Percentiles rank a stretch among this genome's conserved stretches.
Conservation (phyloP, 106 monocot genomes). For the Platanthera zijinensis region DNA sequence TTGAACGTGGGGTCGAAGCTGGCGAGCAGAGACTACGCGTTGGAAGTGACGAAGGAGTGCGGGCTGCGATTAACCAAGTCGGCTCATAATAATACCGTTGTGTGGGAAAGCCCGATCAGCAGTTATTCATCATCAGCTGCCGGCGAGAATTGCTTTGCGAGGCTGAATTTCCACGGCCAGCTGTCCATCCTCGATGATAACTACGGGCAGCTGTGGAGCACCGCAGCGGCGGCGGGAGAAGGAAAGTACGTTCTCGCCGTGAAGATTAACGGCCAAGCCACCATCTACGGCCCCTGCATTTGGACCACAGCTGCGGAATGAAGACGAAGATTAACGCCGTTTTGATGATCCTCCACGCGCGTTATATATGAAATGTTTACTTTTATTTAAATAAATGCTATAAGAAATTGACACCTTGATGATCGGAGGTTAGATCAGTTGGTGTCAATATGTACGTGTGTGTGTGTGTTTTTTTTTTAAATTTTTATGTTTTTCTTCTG, state of each 20-base stretch:
- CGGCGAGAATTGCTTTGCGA: neutral
- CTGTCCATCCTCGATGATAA: neutral
- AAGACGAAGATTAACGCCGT: too few species aligned
- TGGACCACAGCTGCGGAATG: neutral
- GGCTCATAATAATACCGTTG: neutral
- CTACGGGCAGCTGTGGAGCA: neutral
- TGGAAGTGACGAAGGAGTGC: neutral
- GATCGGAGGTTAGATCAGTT: too few species aligned
- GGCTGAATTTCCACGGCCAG: neutral
- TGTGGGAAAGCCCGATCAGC: neutral
- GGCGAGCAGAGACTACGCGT: constrained; percentile 1
- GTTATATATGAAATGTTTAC: too few species aligned
- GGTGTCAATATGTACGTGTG: too few species aligned
- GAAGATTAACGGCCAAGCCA: neutral
- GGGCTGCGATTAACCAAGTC: neutral
- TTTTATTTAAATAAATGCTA: too few species aligned
- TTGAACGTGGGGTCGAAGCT: neutral
- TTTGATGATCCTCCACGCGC: too few species aligned
- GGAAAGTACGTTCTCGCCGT: neutral
- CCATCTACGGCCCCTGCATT: neutral
- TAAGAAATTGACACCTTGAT: too few species aligned
- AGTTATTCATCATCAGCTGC: neutral
- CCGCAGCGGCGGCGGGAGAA: neutral
- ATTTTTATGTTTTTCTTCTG: too few species aligned
- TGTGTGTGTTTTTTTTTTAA: too few species aligned